Percentiles rank a stretch among this genome's conserved stretches.
phyloP scores from a whole-genome alignment of 495 filamentous ascomycete genomes.

The Pyrenula aspistea region DNA sequence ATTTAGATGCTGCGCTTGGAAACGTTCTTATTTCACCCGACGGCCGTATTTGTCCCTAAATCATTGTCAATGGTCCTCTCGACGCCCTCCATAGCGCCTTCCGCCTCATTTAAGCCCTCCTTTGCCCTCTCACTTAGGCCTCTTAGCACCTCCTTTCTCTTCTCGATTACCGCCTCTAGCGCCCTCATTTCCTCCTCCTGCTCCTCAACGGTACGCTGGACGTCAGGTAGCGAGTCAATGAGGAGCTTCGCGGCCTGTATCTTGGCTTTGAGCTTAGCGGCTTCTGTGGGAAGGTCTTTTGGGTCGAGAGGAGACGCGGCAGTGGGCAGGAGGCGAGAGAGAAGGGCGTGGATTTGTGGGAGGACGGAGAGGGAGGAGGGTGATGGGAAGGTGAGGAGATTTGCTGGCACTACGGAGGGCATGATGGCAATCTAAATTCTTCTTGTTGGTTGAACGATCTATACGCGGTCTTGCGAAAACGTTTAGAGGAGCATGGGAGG shows the following conservation, averaged over 20 bases:
- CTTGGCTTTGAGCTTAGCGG: slow-evolving; percentile 63
- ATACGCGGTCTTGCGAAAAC: too few species aligned
- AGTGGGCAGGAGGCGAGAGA: slow-evolving; percentile 12
- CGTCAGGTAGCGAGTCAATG: slow-evolving; percentile 60
- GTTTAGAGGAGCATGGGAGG: too few species aligned
- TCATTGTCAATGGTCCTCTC: not conserved
- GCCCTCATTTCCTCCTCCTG: slow-evolving; percentile 70
- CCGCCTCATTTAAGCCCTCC: not conserved
- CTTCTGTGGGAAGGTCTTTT: slow-evolving; percentile 66
- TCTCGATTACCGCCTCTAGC: slow-evolving; percentile 53
- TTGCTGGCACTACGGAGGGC: not conserved
- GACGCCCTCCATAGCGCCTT: not conserved
- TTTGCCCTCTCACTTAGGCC: slow-evolving; percentile 27
- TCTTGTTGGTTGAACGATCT: too few species aligned
- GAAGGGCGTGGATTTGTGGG: slow-evolving; percentile 3
- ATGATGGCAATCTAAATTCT: too few species aligned
- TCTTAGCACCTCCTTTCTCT: slow-evolving; percentile 41
- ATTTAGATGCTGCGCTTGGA: not conserved
- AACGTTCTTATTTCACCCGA: too few species aligned
- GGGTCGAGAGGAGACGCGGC: slow-evolving; percentile 43
- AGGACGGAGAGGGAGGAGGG: not conserved
- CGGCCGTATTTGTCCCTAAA: not conserved
- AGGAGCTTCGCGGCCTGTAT: slow-evolving; percentile 63
- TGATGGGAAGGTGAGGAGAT: slow-evolving; percentile 1
- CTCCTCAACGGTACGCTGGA: slow-evolving; percentile 58